A percentile compares a stretch with the other conserved stretches of the same genome.
Conservation (phyloP, 148 eudicot species). For the Diospyros lotus region DNA sequence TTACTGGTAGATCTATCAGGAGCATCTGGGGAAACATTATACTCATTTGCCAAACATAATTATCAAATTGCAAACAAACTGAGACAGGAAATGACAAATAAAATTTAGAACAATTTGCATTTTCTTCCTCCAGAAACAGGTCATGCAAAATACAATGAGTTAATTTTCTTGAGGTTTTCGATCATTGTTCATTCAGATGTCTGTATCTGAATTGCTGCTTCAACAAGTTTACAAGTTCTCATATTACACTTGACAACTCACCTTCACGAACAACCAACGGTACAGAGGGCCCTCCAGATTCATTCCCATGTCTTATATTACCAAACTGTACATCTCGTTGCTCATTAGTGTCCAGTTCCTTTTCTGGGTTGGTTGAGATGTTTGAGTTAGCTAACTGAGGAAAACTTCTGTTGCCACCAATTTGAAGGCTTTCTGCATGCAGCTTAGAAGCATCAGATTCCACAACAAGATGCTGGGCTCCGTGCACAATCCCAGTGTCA, state of each 20-base stretch:
- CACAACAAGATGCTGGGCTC: slow-evolving; percentile 18
- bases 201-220: slow-evolving; percentile 13
- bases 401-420: slow-evolving; percentile 18
- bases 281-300: slow-evolving; percentile 19
- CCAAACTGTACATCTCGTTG: slow-evolving; percentile 2
- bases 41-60: not conserved
- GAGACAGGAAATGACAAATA: slow-evolving; percentile 6
- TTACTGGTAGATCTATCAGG: slow-evolving; percentile 20
- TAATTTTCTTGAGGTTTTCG: slow-evolving; percentile 9
- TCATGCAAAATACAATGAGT: slow-evolving; percentile 1
- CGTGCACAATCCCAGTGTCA: slow-evolving; percentile 16
- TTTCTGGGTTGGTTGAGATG: slow-evolving; percentile 11
- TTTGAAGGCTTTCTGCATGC: slow-evolving; percentile 18
- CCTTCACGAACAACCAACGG: slow-evolving; percentile 22
- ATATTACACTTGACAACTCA: slow-evolving; percentile 18
- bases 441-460: slow-evolving; percentile 23
- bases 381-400: slow-evolving; percentile 15
- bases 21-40: slow-evolving; percentile 14
- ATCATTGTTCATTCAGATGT: slow-evolving; percentile 9
- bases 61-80: not conserved
- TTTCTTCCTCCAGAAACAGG: slow-evolving; percentile 12
- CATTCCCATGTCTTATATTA: slow-evolving; percentile 9
- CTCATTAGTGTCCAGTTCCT: slow-evolving; percentile 11
- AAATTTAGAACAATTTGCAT: slow-evolving; percentile 9
- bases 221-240: slow-evolving; percentile 13